Conservation (phyloP, 495 filamentous ascomycete species). For the Viridothelium virens region DNA sequence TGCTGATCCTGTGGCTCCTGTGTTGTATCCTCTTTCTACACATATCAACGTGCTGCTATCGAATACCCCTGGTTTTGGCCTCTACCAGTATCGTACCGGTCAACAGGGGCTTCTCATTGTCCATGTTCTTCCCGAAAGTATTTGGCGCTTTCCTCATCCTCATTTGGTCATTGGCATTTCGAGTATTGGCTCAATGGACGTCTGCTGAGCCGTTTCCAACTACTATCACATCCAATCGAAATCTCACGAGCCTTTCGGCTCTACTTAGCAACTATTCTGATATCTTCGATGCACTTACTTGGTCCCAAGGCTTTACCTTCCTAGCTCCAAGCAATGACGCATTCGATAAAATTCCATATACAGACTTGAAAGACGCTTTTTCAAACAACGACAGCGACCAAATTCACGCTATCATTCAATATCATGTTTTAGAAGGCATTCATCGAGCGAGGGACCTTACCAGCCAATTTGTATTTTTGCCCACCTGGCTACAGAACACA, state of each 20-base stretch:
- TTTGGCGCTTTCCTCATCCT: neutral
- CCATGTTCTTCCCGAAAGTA: neutral
- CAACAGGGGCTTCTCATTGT: neutral
- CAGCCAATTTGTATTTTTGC: neutral
- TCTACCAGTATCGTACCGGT: too few species aligned
- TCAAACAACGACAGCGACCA: conserved; percentile 6
- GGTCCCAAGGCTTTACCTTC: conserved; percentile 1
- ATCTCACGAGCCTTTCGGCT: neutral
- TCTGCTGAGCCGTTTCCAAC: neutral
- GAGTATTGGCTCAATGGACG: neutral
- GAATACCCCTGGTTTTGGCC: too few species aligned
- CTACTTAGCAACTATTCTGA: conserved; percentile 1
- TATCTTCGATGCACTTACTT: conserved; percentile 1
- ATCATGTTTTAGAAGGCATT: conserved; percentile 6
- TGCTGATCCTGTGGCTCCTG: too few species aligned
- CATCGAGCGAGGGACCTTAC: neutral
- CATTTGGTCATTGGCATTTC: neutral
- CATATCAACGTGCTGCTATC: too few species aligned
- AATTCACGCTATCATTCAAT: conserved; percentile 6
- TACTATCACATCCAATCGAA: neutral
- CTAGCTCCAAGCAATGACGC: conserved; percentile 13
- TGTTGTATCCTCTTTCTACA: too few species aligned
- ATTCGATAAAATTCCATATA: conserved; percentile 5
- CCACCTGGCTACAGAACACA: neutral
- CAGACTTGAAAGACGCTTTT: conserved; percentile 6